Evolutionary conservation across 495 filamentous ascomycete genomes (phyloP).

Genomic region (Pyronema omphalodes): DNA sequence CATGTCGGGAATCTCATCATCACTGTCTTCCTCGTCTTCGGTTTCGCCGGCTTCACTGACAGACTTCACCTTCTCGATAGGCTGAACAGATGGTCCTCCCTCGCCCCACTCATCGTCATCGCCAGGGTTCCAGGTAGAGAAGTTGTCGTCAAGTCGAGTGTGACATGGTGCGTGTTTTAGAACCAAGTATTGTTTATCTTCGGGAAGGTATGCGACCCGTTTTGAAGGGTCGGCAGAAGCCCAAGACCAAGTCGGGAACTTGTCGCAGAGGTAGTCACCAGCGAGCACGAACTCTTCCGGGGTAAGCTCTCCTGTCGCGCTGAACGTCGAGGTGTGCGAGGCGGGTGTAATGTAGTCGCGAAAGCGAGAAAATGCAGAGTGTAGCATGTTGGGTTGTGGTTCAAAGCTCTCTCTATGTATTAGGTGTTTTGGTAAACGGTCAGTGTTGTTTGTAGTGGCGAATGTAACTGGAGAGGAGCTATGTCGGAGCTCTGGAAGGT

Average conservation of each 20-base stretch:
- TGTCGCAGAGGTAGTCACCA: conserved; percentile 96
- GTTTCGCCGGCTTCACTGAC: conserved; percentile 55
- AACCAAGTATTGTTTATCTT: conserved; percentile 86
- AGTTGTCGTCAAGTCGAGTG: conserved; percentile 77
- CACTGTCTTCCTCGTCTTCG: conserved; percentile 51
- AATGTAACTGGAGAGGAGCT: too few species aligned
- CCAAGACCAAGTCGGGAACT: conserved; percentile 99
- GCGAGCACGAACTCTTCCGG: conserved; percentile 93
- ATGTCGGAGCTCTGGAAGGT: too few species aligned
- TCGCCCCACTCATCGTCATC: conserved; percentile 61
- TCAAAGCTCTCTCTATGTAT: neutral
- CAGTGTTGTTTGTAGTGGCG: too few species aligned
- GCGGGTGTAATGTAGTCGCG: conserved; percentile 80
- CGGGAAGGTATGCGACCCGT: conserved; percentile 63
- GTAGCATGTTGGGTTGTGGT: conserved; percentile 27
- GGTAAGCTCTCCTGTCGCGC: conserved; percentile 80
- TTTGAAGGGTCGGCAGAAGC: conserved; percentile 61
- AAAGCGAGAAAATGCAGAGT: conserved; percentile 65
- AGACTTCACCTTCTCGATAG: conserved; percentile 49
- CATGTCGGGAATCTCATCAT: conserved; percentile 92
- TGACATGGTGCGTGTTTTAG: conserved; percentile 88
- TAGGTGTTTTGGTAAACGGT: too few species aligned
- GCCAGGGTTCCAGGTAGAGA: conserved; percentile 40
- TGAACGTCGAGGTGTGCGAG: conserved; percentile 81
- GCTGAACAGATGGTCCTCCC: neutral